Percentiles rank a stretch among this genome's conserved stretches.
These are phyloP conservation scores for Bacidia gigantensis DNA, from an alignment of 495 filamentous ascomycete species.

Conservation along the genomic window DNA sequence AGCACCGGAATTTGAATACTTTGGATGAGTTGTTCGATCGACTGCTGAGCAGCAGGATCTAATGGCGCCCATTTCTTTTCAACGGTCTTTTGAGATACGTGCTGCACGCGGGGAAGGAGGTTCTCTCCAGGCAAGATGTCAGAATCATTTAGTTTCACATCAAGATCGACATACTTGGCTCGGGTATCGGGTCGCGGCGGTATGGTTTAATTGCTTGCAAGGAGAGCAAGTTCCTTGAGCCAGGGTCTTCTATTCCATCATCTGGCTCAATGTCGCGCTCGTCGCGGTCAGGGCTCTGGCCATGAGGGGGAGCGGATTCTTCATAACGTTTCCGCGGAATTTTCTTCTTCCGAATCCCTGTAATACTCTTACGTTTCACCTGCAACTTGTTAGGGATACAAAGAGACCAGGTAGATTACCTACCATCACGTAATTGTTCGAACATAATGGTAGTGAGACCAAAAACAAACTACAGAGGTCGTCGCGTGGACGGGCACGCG, in stretches of 20 bases:
- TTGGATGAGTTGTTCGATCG: slow-evolving; percentile 38
- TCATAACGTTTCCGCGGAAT: neutral
- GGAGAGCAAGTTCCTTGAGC: neutral
- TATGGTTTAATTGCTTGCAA: neutral
- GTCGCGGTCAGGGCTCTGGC: neutral
- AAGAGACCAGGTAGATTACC: neutral
- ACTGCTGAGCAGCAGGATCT: slow-evolving; percentile 35
- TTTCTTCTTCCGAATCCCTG: slow-evolving; percentile 8
- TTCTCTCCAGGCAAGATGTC: neutral
- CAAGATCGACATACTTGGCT: slow-evolving; percentile 3
- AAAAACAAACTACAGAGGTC: neutral
- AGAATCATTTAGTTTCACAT: neutral
- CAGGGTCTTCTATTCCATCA: neutral
- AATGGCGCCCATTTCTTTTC: slow-evolving; percentile 45
- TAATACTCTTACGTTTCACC: slow-evolving; percentile 16
- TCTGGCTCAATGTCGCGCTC: neutral
- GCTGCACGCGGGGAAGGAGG: slow-evolving; percentile 36
- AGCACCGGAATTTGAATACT: slow-evolving; percentile 43
- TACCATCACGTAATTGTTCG: neutral
- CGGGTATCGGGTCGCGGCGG: neutral
- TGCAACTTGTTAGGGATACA: neutral
- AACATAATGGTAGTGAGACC: neutral
- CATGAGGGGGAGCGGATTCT: neutral
- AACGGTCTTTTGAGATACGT: slow-evolving; percentile 42
- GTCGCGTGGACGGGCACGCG: neutral